Percentiles rank a stretch among this genome's conserved stretches.
Conservation (phyloP, 1,284 basidiomycete species). For the Vanrija sp. region DNA sequence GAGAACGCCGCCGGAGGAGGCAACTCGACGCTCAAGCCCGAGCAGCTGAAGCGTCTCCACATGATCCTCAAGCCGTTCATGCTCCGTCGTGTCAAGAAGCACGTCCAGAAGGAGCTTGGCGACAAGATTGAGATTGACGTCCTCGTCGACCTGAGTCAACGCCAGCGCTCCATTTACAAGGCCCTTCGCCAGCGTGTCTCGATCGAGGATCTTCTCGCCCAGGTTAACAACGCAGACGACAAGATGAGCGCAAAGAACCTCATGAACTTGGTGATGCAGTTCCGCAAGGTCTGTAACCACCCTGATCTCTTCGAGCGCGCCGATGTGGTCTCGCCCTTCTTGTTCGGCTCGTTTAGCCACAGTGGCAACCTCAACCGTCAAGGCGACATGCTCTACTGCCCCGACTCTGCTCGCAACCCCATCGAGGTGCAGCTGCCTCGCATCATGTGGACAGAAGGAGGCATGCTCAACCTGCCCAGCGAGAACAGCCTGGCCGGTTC, state of each 20-base stretch:
- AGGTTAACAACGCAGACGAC: slow-evolving; percentile 86
- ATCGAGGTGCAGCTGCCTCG: slow-evolving; percentile 76
- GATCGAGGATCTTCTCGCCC: slow-evolving; percentile 87
- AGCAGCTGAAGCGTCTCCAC: slow-evolving; percentile 90
- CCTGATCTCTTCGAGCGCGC: slow-evolving; percentile 97
- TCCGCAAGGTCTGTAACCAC: slow-evolving; percentile 99
- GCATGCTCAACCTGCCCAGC: slow-evolving; percentile 65
- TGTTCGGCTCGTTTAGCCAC: slow-evolving; percentile 77
- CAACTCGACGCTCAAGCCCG: slow-evolving; percentile 74
- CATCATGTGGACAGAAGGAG: slow-evolving; percentile 74
- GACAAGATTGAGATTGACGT: slow-evolving; percentile 99
- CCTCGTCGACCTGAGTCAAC: slow-evolving; percentile 88
- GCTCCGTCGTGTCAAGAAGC: slow-evolving; percentile 93
- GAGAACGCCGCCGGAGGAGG: slow-evolving; percentile 89
- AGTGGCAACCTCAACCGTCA: slow-evolving; percentile 79
- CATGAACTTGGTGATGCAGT: slow-evolving; percentile 99
- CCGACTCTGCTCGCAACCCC: slow-evolving; percentile 74
- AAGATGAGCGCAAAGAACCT: slow-evolving; percentile 56
- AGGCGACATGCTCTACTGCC: slow-evolving; percentile 73
- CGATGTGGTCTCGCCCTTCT: slow-evolving; percentile 88
- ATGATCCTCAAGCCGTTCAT: slow-evolving; percentile 99
- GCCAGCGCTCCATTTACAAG: slow-evolving; percentile 89
- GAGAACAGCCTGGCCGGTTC: slow-evolving; percentile 58
- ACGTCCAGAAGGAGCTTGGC: slow-evolving; percentile 99
- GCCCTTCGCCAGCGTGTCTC: slow-evolving; percentile 89